phyloP scores from a whole-genome alignment of 2,329 filamentous ascomycete genomes.

The Neophaeococcomyces mojaviensis region DNA sequence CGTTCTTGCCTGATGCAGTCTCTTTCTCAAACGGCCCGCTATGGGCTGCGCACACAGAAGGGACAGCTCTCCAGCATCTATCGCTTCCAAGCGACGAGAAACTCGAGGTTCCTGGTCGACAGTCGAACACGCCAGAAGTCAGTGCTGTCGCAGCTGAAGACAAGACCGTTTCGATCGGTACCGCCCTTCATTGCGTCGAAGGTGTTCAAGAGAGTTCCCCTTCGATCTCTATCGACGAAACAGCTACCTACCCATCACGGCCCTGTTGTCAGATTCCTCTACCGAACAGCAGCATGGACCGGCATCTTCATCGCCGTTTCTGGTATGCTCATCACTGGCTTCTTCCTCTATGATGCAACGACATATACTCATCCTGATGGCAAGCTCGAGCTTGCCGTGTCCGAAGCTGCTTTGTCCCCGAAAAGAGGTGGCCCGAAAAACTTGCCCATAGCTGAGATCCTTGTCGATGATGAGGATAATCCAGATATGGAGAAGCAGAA shows the following conservation, averaged over 20 bases:
- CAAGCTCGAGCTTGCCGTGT: slow-evolving; percentile 70
- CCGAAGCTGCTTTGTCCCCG: slow-evolving; percentile 72
- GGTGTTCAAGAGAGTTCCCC: background rate
- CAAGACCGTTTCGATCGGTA: slow-evolving; percentile 7
- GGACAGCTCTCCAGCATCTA: background rate
- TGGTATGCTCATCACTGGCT: slow-evolving; percentile 63
- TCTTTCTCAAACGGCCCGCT: background rate
- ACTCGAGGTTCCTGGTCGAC: slow-evolving; percentile 23
- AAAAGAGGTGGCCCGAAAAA: slow-evolving; percentile 87
- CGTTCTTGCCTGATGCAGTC: slow-evolving; percentile 23
- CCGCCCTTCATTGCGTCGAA: background rate
- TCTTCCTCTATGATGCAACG: slow-evolving; percentile 89
- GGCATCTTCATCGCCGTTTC: slow-evolving; percentile 69
- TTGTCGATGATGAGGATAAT: slow-evolving; percentile 81
- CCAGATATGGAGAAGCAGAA: slow-evolving; percentile 63
- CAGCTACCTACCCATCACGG: slow-evolving; percentile 28
- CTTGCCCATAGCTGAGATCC: slow-evolving; percentile 77
- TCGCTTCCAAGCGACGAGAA: slow-evolving; percentile 15
- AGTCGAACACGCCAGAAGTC: slow-evolving; percentile 15
- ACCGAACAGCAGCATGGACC: slow-evolving; percentile 61
- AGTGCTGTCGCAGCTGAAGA: slow-evolving; percentile 4
- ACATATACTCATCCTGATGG: slow-evolving; percentile 72
- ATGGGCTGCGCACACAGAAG: slow-evolving; percentile 4
- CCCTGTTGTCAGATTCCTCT: slow-evolving; percentile 47
- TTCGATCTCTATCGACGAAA: slow-evolving; percentile 27